Evolutionary conservation across 2,329 filamentous ascomycete species (phyloP), one percentile per base, ranked within the genome.

Genomic region (Aureobasidium mangrovei): DNA sequence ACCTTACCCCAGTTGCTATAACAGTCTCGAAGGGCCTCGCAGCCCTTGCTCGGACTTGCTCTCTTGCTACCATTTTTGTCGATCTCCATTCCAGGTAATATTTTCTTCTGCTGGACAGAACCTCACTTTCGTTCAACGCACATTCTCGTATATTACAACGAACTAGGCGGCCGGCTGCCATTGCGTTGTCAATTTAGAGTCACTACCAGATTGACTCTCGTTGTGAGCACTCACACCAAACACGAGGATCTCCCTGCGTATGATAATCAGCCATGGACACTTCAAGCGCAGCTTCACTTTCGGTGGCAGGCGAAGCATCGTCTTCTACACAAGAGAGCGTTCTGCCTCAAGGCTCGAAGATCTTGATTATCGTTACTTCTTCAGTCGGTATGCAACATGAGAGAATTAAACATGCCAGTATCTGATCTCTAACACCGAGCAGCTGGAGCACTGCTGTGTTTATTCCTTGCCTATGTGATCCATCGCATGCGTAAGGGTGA

Each of bases 401-500:
- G 18, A 38, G 35, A 28, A n/a, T 28, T 27, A 42, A 31, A 52
- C 6, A 29, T 18, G 18, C 18, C 31, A n/a, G 31, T 4, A 18
- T 29, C 7, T 18, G 18, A 18, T 18, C 8, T 7, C 41, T 53
- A 26, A 55, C 18, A n/a, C 24, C 7, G n/a, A 27, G 18, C 24
- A 58, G 57, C 39, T 18, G 57, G 57, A 36, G 44, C 48, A 9
- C 38, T 59, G 24, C 29, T 59, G n/a, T 29, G 46, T 26, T 26
- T 46, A 7, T 59, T 59, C 46, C 4, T 57, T 33, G 12, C 40
- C 24, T 59, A 57, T 24, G 57, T 59, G 8, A 52, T 54, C 24
- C 9, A 47, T 8, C 52, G 40, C 27, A 43, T 59, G 46, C 49
- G 48, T 29, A 53, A 28, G 26, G 57, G 57, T 36, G 54, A 49